Percentiles rank a stretch among this genome's conserved stretches.
phyloP scores from a whole-genome alignment of 2,329 filamentous ascomycete species.

The Beauveria sp. region DNA sequence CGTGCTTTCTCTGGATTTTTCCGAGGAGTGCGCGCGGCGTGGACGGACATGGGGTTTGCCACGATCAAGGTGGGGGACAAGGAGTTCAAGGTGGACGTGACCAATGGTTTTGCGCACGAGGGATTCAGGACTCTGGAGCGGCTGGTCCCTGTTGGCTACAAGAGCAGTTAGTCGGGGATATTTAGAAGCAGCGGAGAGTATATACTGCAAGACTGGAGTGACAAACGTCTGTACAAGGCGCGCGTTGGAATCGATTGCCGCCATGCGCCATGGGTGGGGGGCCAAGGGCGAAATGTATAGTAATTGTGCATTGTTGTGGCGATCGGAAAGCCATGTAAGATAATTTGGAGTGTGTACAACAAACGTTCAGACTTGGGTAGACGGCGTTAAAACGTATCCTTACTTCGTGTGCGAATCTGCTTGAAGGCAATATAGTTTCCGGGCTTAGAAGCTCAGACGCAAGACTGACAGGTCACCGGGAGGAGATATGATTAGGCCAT shows the following conservation, averaged over 20 bases:
- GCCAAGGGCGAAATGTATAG: not conserved
- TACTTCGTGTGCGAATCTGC: not conserved
- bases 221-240: not conserved
- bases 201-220: not conserved
- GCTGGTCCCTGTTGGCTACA: slow-evolving; percentile 32
- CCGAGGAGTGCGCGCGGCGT: slow-evolving; percentile 38
- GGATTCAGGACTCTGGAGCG: slow-evolving; percentile 51
- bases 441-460: too few relatives aligned
- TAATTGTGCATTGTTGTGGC: not conserved
- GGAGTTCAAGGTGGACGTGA: slow-evolving; percentile 51
- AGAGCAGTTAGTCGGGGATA: not conserved
- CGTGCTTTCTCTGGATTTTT: slow-evolving; percentile 36
- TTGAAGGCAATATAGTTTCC: too few relatives aligned
- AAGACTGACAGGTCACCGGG: too few relatives aligned
- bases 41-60: slow-evolving; percentile 50
- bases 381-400: not conserved
- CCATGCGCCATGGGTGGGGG: not conserved
- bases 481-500: too few relatives aligned
- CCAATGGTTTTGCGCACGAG: slow-evolving; percentile 50
- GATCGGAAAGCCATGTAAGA: not conserved
- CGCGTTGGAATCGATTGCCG: not conserved
- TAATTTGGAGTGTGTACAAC: not conserved
- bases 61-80: slow-evolving; percentile 39
- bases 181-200: not conserved
- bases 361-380: not conserved